Base-by-base conservation (phyloP, 2,329 filamentous ascomycete species). In the Claviceps pusilla region DNA sequence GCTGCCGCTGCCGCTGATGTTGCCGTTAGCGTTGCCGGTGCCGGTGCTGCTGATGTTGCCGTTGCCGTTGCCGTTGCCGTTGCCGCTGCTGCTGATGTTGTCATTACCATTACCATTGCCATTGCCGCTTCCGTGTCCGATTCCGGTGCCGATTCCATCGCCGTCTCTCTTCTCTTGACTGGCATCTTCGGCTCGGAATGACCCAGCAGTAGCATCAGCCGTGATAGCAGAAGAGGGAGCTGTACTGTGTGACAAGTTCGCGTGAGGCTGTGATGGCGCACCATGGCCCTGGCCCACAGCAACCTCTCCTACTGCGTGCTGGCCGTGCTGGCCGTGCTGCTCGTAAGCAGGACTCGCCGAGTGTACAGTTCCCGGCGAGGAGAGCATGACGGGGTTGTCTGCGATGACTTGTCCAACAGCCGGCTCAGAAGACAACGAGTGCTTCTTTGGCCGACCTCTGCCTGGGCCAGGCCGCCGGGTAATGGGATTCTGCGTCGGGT, bases 401-500 rank as follows among this genome's bases (percentile, higher is more conserved):
- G 42, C 16, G 45, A 19, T 14, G 9, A 12, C 2, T n/a, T 47
- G 43, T 12, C 19, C 42, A 19, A 28, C 12, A 5, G 19, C 31
- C 19, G 6, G 11, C 7, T 47, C 19, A 14, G 33, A 28, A 31
- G 29, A 31, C 50, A 11, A 7, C 50, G 4, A 42, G 16, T 68
- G 65, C 62, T 80, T 81, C 53, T 73, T 69, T 0, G 76, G 75
- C 7, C 78, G 71, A 2, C 77, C 76, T 48, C 78, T 73, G 12
- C 78, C 78, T 3, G 78, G 78, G 0, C 79, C 79, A 4, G 79
- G 78, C 31, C 79, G 73, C 16, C 78, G 71, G n/a, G 77, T 81
- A 60, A 82, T 80, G 51, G 79, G 79, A 55, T 82, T 80, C 58
- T 69, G 53, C 0, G 73, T 75, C 9, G 78, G 78, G 60, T 82